These are phyloP conservation scores for Pseudocercospora cruenta DNA, from an alignment of 2,329 filamentous ascomycete species.

Conservation along the genomic window DNA sequence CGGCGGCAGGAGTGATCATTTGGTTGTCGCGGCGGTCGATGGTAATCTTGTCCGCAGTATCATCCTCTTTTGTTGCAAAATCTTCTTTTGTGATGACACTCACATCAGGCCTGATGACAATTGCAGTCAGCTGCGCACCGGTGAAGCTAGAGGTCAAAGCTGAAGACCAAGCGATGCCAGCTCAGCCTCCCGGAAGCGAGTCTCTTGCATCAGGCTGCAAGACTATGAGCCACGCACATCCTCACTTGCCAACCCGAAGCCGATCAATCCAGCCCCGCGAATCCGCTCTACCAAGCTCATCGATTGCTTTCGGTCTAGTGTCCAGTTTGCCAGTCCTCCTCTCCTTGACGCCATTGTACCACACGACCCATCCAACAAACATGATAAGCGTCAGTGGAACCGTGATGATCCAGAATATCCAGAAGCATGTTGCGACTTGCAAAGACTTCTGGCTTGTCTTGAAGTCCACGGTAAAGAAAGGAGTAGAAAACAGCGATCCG, in stretches of 20 bases:
- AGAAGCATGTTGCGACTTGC: slow-evolving; percentile 16
- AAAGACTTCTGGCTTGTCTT: neutral
- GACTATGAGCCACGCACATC: neutral
- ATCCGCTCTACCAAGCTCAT: neutral
- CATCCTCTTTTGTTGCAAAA: too few species aligned
- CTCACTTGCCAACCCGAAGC: neutral
- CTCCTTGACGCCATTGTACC: slow-evolving; percentile 11
- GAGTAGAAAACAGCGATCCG: slow-evolving; percentile 21
- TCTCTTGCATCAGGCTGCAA: neutral
- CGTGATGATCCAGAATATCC: slow-evolving; percentile 25
- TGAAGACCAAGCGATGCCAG: neutral
- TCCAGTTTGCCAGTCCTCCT: neutral
- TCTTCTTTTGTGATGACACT: neutral
- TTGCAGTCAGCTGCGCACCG: neutral
- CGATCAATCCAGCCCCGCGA: neutral
- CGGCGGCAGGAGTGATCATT: too few species aligned
- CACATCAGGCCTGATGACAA: neutral
- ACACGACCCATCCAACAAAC: slow-evolving; percentile 13
- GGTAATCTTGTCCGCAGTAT: too few species aligned
- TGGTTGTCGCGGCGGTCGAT: too few species aligned
- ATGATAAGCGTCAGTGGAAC: slow-evolving; percentile 16
- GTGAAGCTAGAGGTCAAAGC: neutral
- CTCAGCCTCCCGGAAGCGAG: neutral
- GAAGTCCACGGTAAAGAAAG: slow-evolving; percentile 19
- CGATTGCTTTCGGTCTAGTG: neutral